Base-by-base conservation (phyloP, 2,329 filamentous ascomycete genomes). In the Botrytis sinoallii region DNA sequence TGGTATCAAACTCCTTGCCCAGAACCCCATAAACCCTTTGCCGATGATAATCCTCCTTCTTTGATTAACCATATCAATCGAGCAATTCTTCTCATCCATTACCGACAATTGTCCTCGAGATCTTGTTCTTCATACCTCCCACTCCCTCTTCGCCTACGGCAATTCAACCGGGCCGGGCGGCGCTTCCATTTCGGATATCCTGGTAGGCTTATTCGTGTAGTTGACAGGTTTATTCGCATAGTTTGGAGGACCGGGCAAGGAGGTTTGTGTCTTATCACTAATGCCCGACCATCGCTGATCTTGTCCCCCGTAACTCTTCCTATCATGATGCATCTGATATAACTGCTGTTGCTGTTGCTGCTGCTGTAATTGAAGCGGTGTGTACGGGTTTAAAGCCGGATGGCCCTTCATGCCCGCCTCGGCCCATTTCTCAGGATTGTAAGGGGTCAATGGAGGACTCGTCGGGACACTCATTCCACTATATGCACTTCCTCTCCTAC, bases 151-250 rank as follows among this genome's bases (percentile, higher is more conserved):
- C 40, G 20, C 18, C 61, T 60, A 72, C 38, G 71, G 71, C 5
- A 72, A 46, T 32, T 72, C 71, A 10, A 69, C 63, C 7, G 71
- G 71, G 12, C 48, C 63, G 2, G 29, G 48, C 7, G 71, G 71
- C 5, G 64, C 71, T 55, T 72, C 71, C 71, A 72, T 72, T 55
- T 72, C 71, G 9, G 71, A 64, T 5, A 72, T 60, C 9, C 29
- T 60, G 44, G 7, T 40, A 14, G 70, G 70, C 3, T 67, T 66
- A 8, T 72, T 46, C 8, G 44, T 16, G 66, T 67, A 67, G n/a
- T 57, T 57, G 66, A 29, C 48, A 14, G 66, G 66, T 20, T 68
- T 68, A 14, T 68, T 69, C 25, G 48, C n/a, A 18, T 69, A 69
- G n/a, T 57, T 69, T 0, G 48, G 25, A 29, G 48, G 25, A 20